Base-by-base conservation (phyloP, 179 eudicot genomes). In the Beta lomatogona region DNA sequence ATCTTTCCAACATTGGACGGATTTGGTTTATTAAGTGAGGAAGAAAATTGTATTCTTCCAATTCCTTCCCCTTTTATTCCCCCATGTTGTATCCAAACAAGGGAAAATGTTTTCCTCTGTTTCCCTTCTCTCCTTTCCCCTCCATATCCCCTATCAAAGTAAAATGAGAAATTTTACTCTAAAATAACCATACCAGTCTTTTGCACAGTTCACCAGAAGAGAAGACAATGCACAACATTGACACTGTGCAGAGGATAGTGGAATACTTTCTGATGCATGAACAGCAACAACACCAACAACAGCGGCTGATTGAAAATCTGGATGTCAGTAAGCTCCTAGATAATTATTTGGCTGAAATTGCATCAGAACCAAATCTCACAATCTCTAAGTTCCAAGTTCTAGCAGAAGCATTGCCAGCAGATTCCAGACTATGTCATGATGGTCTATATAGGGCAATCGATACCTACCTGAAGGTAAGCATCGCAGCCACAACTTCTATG, bases 391-490 rank as follows among this genome's bases (percentile, higher is more conserved):
- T 90, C 77, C 90, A 86, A 77, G 80, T 80, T 59, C 64, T 91
- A 73, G 93, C 91, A 31, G 89, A 88, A 59, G 82, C 87, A 52
- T 84, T 89, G 83, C 91, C 90, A 12, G 88, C 80, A 77, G 80
- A 80, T 82, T 79, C 88, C 31, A 81, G 91, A 78, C 52, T 86
- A 80, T 86, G 91, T 83, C 85, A 91, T 75, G 93, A 91, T 31
- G 89, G 90, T 64, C 89, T 89, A 57, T 91, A 88, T 57, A 85
- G 90, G 75, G 89, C 90, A 54, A 89, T 89, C 45, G 91, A 89
- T 67, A 84, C 90, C 61, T 89, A 86, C 77, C 90, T 91, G 71
- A 89, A 91, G 92, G 91, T 88, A 80, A 82, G 79, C 45, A 66
- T 25, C 71, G 22, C n/a, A 61, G 6, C 65, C 48, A 80, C 12